Evolutionary conservation across 2,329 filamentous ascomycete genomes (phyloP).

Genomic region (Myriosclerotinia curreyana): DNA sequence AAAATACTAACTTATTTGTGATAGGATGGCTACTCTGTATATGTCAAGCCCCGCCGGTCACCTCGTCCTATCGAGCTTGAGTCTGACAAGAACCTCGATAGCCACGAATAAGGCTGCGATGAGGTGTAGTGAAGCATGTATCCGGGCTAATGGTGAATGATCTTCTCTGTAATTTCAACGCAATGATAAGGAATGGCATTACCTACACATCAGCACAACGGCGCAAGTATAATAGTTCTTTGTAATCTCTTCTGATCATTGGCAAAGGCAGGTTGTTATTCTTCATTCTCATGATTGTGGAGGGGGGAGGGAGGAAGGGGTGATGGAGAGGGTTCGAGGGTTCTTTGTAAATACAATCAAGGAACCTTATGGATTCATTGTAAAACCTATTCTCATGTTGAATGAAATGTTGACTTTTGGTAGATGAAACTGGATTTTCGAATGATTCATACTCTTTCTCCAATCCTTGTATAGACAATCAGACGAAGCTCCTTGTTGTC

Average conservation of each 20-base stretch:
- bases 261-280: no score
- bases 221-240: no score
- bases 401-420: no score
- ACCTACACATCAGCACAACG: no score
- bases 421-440: neutral
- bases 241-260: no score
- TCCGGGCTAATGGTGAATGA: neutral
- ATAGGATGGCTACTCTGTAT: conserved; percentile 4
- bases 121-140: neutral
- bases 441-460: neutral
- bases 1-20: neutral
- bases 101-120: neutral
- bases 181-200: no score
- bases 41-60: neutral
- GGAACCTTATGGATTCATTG: neutral
- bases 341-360: neutral
- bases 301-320: no score
- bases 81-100: neutral
- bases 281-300: no score
- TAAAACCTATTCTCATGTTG: neutral
- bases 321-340: no score
- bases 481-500: no score
- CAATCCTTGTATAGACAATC: no score
- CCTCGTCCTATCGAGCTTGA: neutral
- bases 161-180: no score